A percentile compares a stretch with the other conserved stretches of the same genome.
Evolutionary conservation across 257 asterid species (phyloP).

Genomic region (Mentha longifolia): DNA sequence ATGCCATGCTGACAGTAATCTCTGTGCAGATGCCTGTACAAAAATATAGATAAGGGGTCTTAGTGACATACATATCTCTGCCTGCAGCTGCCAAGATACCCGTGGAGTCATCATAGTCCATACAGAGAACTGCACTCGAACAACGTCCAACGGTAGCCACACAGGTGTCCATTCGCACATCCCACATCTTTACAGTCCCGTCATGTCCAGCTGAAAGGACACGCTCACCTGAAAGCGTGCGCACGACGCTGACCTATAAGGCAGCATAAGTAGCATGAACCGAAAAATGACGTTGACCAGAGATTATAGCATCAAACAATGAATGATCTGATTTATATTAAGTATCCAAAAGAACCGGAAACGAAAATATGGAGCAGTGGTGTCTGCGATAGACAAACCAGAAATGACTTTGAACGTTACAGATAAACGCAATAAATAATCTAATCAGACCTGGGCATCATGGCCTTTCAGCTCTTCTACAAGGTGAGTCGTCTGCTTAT

Average conservation of each 20-base stretch:
- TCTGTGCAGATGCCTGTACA: slow-evolving; percentile 23
- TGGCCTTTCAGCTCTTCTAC: slow-evolving; percentile 96
- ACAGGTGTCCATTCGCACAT: slow-evolving; percentile 96
- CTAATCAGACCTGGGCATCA: slow-evolving; percentile 69
- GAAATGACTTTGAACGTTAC: not conserved
- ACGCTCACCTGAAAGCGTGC: slow-evolving; percentile 97
- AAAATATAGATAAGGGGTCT: slow-evolving; percentile 11
- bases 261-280: slow-evolving; percentile 35
- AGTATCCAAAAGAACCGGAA: too few relatives aligned
- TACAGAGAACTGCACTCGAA: slow-evolving; percentile 91
- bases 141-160: slow-evolving; percentile 97
- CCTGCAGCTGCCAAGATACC: slow-evolving; percentile 96
- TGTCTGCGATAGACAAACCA: not conserved
- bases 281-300: slow-evolving; percentile 1
- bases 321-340: not conserved
- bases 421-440: not conserved
- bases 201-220: slow-evolving; percentile 97
- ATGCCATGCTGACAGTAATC: slow-evolving; percentile 14
- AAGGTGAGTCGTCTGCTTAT: slow-evolving; percentile 90
- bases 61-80: slow-evolving; percentile 77
- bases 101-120: slow-evolving; percentile 89
- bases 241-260: slow-evolving; percentile 81
- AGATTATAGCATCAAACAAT: not conserved
- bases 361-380: not conserved
- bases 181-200: slow-evolving; percentile 99